These are phyloP conservation scores for Sclerotinia glacialis DNA, from an alignment of 2,329 filamentous ascomycete species.

Conservation along the genomic window DNA sequence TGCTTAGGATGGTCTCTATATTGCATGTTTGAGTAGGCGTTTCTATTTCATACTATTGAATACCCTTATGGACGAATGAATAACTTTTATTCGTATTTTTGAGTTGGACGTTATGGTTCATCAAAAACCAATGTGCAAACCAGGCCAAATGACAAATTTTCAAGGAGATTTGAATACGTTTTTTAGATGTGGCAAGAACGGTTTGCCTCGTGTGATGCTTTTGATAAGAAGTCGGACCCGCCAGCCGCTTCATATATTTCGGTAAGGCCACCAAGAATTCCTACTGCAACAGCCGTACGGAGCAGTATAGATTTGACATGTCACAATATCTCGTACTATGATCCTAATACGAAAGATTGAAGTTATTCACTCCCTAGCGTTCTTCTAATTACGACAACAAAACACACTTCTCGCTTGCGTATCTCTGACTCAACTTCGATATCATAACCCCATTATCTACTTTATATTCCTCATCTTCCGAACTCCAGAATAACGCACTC, in stretches of 20 bases:
- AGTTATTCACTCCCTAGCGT: neutral
- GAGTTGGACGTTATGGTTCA: neutral
- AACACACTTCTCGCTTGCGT: neutral
- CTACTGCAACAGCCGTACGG: neutral
- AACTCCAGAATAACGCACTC: neutral
- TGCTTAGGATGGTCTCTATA: slow-evolving; percentile 11
- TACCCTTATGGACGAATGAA: slow-evolving; percentile 19
- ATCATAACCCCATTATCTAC: neutral
- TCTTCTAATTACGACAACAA: neutral
- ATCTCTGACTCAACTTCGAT: neutral
- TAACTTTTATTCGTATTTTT: neutral
- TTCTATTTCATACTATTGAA: slow-evolving; percentile 22
- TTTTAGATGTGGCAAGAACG: neutral
- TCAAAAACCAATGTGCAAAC: neutral
- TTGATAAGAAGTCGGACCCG: slow-evolving; percentile 20
- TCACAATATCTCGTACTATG: neutral
- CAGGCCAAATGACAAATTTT: neutral
- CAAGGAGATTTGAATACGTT: neutral
- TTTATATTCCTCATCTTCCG: neutral
- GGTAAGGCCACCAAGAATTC: slow-evolving; percentile 2
- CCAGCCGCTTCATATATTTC: neutral
- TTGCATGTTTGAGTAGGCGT: slow-evolving; percentile 22
- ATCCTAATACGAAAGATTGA: neutral
- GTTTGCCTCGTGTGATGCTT: slow-evolving; percentile 2
- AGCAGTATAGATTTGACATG: neutral